A percentile compares a stretch with the other conserved stretches of the same genome.
phyloP scores from a whole-genome alignment of 495 filamentous ascomycete genomes.

The Rostrohypoxylon terebratum region DNA sequence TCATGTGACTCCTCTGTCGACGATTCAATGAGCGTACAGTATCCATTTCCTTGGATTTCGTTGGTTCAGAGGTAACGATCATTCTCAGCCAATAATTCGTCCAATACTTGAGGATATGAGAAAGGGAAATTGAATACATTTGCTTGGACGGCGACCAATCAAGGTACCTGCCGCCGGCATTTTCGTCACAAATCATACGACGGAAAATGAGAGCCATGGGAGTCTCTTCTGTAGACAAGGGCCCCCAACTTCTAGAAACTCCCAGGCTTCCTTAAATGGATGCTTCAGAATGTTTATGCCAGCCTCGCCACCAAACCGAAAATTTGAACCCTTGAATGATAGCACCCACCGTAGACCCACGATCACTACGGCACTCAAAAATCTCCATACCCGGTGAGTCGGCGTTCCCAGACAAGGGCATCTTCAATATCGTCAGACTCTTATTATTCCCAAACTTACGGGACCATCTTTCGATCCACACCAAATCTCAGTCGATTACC shows the following conservation, averaged over 20 bases:
- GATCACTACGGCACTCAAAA: conserved; percentile 26
- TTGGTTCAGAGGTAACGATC: conserved; percentile 15
- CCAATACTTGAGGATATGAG: neutral
- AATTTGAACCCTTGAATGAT: conserved; percentile 1
- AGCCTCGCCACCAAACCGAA: conserved; percentile 25
- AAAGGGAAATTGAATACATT: conserved; percentile 13
- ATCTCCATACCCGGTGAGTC: conserved; percentile 22
- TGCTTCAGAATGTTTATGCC: conserved; percentile 17
- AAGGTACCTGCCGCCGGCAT: neutral
- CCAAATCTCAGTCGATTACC: conserved; percentile 20
- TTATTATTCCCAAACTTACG: conserved; percentile 32
- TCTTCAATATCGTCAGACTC: conserved; percentile 33
- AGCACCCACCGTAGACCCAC: conserved; percentile 24
- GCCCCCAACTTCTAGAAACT: conserved; percentile 1
- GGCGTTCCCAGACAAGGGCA: conserved; percentile 23
- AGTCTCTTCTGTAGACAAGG: neutral
- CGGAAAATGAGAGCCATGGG: neutral
- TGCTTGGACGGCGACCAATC: neutral
- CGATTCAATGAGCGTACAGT: conserved; percentile 24
- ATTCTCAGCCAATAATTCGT: conserved; percentile 11
- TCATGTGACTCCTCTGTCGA: conserved; percentile 39
- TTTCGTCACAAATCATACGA: conserved; percentile 17
- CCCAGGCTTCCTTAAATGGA: neutral
- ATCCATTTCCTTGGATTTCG: conserved; percentile 16
- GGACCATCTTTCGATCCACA: conserved; percentile 27